Base-by-base conservation (phyloP, 495 filamentous ascomycete species). In the Aspergillus conjunctus region DNA sequence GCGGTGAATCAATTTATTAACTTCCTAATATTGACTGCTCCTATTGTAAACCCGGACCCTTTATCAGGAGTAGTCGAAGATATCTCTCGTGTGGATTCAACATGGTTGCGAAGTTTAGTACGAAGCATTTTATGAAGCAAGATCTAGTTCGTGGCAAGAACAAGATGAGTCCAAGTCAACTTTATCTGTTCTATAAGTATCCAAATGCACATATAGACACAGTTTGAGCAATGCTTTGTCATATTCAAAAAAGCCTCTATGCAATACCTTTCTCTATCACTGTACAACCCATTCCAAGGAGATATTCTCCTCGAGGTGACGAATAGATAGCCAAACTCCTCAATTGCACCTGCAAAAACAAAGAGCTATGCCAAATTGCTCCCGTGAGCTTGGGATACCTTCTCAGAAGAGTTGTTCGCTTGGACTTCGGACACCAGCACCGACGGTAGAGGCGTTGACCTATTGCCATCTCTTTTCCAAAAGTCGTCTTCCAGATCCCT, bases 401-500 rank as follows among this genome's bases (percentile, higher is more conserved):
- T 61, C 34, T 56, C 53, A 14, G 15, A 20, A 43, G 34, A 45
- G 20, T 32, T 48, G 56, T 60, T 50, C 41, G 44, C 56, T 39
- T 50, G 51, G 0, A 52, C 46, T 44, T 62, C 64, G n/a, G 59
- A 60, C 15, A 60, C 54, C 18, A 54, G 49, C 34, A 59, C 56
- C 22, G 60, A 58, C 4, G 62, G 66, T 17, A 68, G 43, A 20
- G 66, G 48, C 17, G 54, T 54, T 53, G 56, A 41, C 20, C 59
- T 44, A 31, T 68, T 64, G 37, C 63, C 65, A 54, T 77, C 68
- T 44, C 69, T 54, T 45, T 67, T 60, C 74, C 74, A 77, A 49
- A 77, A 72, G 58, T 77, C 74, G 1, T 76, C 71, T 18, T 74
- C 70, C 20, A 65, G 34, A 26, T 72, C 59, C 37, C 48, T 63